Evolutionary conservation across 2,329 filamentous ascomycete genomes (phyloP).

Genomic region (Ceratocystis cubensis): DNA sequence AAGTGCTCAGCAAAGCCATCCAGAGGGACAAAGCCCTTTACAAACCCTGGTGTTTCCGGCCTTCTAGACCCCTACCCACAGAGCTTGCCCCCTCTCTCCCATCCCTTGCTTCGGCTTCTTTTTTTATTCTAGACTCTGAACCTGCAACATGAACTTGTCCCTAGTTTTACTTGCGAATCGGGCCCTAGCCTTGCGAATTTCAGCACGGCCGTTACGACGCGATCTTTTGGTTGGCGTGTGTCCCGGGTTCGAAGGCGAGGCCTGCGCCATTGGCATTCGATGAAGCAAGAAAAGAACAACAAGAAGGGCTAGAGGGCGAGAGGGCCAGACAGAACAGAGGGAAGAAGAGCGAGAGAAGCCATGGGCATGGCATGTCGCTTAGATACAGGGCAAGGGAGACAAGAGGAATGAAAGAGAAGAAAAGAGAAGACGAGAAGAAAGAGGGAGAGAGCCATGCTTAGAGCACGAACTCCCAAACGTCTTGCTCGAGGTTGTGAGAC

Average conservation of each 20-base stretch:
- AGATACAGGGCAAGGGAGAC: not conserved
- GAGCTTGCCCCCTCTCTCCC: not conserved
- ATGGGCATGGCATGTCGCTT: constrained; percentile 4
- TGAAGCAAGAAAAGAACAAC: not conserved
- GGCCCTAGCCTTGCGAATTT: not conserved
- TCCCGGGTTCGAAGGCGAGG: not conserved
- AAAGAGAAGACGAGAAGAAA: not conserved
- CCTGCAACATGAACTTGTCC: not conserved
- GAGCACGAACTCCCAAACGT: constrained; percentile 1
- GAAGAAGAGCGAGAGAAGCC: not conserved
- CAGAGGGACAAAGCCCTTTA: not conserved
- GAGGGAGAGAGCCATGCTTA: not conserved
- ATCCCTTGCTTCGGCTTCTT: constrained; percentile 6
- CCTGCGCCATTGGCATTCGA: not conserved
- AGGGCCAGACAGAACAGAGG: not conserved
- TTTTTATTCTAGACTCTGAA: constrained; percentile 1
- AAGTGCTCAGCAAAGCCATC: too few species aligned
- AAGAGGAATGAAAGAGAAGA: constrained; percentile 1
- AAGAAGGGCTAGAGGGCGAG: not conserved
- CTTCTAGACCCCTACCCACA: not conserved
- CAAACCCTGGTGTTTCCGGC: not conserved
- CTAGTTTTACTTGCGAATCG: not conserved
- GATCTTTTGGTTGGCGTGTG: not conserved
- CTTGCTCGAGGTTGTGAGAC: constrained; percentile 4
- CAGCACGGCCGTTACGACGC: not conserved